These are phyloP conservation scores for Haplosporangium gracile DNA, from an alignment of 192 early-diverging fungal species.

Conservation along the genomic window DNA sequence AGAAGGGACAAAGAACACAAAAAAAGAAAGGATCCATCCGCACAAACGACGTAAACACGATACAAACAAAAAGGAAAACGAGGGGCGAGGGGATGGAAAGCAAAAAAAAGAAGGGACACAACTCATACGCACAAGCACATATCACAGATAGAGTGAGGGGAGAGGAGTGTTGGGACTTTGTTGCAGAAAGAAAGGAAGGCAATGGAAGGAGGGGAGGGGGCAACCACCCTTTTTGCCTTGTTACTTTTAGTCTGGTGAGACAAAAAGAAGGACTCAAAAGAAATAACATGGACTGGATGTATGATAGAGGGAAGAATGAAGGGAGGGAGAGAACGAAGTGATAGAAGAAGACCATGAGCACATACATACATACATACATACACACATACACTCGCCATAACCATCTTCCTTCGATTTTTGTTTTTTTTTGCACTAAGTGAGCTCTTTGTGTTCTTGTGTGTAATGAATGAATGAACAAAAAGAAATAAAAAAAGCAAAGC, in stretches of 20 bases:
- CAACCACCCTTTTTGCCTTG: conserved; percentile 2
- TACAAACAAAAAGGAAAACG: conserved; percentile 1
- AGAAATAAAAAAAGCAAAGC: not conserved
- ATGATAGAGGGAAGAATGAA: not conserved
- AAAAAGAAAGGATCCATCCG: not conserved
- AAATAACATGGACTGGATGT: not conserved
- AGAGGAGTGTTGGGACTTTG: not conserved
- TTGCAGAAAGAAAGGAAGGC: not conserved
- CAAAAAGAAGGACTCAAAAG: conserved; percentile 5
- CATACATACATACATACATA: not conserved
- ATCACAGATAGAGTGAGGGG: not conserved
- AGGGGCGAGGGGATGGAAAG: not conserved
- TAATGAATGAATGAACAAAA: not conserved
- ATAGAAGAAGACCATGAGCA: not conserved
- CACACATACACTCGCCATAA: not conserved
- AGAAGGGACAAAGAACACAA: not conserved
- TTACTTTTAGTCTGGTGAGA: not conserved
- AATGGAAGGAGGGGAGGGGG: not conserved
- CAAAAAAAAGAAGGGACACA: not conserved
- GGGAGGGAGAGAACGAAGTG: not conserved
- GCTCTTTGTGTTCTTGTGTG: not conserved
- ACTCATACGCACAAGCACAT: not conserved
- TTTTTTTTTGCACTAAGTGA: not conserved
- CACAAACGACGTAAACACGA: not conserved
- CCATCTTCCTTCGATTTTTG: not conserved